A percentile compares a stretch with the other conserved stretches of the same genome.
Evolutionary conservation across 805 yeast genomes (phyloP).

Genomic region (Kodamaea kakaduensis): DNA sequence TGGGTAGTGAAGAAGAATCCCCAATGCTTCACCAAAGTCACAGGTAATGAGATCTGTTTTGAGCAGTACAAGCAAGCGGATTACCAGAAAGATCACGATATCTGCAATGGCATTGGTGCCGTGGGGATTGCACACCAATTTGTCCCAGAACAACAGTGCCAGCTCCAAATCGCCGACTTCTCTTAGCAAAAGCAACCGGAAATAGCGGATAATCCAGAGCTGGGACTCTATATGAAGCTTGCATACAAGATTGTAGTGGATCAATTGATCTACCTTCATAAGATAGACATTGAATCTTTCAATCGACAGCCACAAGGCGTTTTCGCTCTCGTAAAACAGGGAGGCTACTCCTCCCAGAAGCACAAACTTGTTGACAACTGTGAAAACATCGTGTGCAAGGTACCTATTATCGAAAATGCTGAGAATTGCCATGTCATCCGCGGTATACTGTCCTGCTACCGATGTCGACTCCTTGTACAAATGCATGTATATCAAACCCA

Average conservation of each 20-base stretch:
- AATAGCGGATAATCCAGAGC: constrained; percentile 53
- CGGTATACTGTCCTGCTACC: constrained; percentile 12
- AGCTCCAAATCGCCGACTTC: constrained; percentile 43
- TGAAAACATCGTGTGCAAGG: constrained; percentile 41
- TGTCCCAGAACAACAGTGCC: constrained; percentile 47
- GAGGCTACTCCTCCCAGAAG: constrained; percentile 36
- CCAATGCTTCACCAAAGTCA: constrained; percentile 51
- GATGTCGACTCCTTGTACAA: constrained; percentile 31
- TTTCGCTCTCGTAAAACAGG: constrained; percentile 36
- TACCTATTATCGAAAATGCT: constrained; percentile 37
- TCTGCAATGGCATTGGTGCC: constrained; percentile 27
- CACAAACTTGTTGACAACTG: constrained; percentile 41
- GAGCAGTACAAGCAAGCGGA: constrained; percentile 42
- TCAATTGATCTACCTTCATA: constrained; percentile 47
- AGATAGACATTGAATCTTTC: constrained; percentile 44
- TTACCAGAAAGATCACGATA: constrained; percentile 38
- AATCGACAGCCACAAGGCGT: constrained; percentile 41
- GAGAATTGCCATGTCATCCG: constrained; percentile 32
- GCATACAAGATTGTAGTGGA: constrained; percentile 42
- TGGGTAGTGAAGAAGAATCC: constrained; percentile 49
- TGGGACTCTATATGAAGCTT: constrained; percentile 47
- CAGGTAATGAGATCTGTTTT: constrained; percentile 42
- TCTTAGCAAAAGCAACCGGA: constrained; percentile 43
- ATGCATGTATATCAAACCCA: constrained; percentile 45
- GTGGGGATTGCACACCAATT: constrained; percentile 29